A percentile compares a stretch with the other conserved stretches of the same genome.
phyloP scores from a whole-genome alignment of 2,329 filamentous ascomycete genomes.

The Diplodia seriata region DNA sequence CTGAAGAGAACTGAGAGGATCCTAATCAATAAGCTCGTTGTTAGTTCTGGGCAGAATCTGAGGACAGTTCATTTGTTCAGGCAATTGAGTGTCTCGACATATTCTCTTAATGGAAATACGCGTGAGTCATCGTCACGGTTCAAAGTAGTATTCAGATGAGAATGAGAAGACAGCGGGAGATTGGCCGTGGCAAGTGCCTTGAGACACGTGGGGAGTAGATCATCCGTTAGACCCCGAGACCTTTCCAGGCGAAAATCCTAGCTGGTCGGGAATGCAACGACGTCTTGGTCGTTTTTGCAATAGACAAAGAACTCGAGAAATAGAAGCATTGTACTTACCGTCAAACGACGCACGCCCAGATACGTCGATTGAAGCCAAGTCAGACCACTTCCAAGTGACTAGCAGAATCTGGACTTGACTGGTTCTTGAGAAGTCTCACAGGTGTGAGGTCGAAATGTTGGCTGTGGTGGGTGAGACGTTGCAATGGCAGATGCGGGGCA shows the following conservation, averaged over 20 bases:
- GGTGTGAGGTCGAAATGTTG: background rate
- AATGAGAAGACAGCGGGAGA: background rate
- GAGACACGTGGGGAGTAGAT: no score
- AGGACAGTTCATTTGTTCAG: background rate
- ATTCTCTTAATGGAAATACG: background rate
- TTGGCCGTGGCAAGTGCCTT: no score
- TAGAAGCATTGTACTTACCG: background rate
- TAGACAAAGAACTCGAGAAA: background rate
- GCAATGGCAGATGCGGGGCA: constrained; percentile 7
- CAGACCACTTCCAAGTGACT: background rate
- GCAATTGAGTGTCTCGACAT: background rate
- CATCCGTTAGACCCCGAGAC: no score
- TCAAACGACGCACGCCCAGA: background rate
- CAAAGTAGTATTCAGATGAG: background rate
- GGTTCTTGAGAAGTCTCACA: background rate
- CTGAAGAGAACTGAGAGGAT: background rate
- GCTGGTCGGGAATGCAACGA: no score
- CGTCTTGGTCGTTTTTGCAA: no score
- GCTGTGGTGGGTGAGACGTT: background rate
- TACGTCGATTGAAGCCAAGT: background rate
- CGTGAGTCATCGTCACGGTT: background rate
- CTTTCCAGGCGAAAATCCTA: no score
- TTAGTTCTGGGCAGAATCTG: background rate
- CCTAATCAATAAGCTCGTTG: background rate
- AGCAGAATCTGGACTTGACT: background rate